Evolutionary conservation across 495 filamentous ascomycete species (phyloP), one percentile per base, ranked within the genome.

Genomic region (Xylaria venustula): DNA sequence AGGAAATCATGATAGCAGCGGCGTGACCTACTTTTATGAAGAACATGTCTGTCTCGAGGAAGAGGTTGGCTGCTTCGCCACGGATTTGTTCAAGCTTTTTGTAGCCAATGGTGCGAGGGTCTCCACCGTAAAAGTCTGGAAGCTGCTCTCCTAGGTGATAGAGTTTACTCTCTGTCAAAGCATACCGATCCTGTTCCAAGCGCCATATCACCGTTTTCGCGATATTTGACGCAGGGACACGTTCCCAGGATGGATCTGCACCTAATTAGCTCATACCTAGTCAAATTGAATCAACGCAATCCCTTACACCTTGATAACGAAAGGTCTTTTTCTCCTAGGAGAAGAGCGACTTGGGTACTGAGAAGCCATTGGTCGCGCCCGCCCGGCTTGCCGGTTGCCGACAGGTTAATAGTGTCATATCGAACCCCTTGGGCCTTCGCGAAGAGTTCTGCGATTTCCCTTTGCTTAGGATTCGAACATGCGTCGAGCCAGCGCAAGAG

Each of bases 321-420:
- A 20, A 90, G 77, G 65, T 93, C 89, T 70, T 90, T 90, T 51
- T 90, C 88, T 30, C 88, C 90, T 28, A 93, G 76, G 23, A 93
- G 76, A 17, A 90, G 82, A 17, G 89, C 89, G 57, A 87, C 87
- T 66, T 92, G 83, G 45, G 88, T 87, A 62, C 91, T 92, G 28
- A 90, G 84, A 64, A 92, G 77, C 88, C 90, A 93, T 70, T 84
- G 81, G 64, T 92, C 89, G 42, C 79, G 73, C 37, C 78, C 80
- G 37, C 75, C 73, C 22, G 74, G 49, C 6, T 75, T 77, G 37
- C 77, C 77, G 20, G 77, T 80, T 22, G 75, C 70, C 19, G 74
- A 76, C 4, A 77, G 73, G 11, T 73, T 71, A 49, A 85, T 81
- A 15, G 80, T 84, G 65, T 85, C 82, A 45, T 76, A 83, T 36